Conservation (phyloP, 148 eudicot genomes). For the Amaranthus cruentus region DNA sequence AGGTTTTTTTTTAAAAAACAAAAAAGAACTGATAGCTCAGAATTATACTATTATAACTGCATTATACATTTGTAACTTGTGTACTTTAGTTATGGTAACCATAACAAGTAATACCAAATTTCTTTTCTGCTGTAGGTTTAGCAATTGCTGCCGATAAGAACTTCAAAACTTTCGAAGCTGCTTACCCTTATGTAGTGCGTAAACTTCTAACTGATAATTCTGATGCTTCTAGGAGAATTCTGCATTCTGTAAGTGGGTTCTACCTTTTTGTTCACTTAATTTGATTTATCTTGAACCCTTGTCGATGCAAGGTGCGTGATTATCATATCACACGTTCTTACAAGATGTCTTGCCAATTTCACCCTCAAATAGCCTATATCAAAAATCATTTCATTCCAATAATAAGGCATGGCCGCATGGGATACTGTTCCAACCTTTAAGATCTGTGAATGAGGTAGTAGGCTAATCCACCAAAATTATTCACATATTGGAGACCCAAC, state of each 20-base stretch:
- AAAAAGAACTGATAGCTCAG: too few species aligned
- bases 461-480: too few species aligned
- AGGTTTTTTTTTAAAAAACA: too few species aligned
- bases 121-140: slow-evolving; percentile 47
- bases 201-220: slow-evolving; percentile 94
- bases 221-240: slow-evolving; percentile 62
- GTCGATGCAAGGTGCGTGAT: background rate
- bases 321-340: too few species aligned
- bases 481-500: too few species aligned
- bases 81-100: too few species aligned
- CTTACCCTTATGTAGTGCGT: slow-evolving; percentile 87
- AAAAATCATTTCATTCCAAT: background rate
- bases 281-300: background rate
- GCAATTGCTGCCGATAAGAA: slow-evolving; percentile 84
- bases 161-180: slow-evolving; percentile 94
- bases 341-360: too few species aligned
- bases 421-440: too few species aligned
- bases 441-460: too few species aligned
- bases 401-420: background rate
- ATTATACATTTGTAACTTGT: too few species aligned
- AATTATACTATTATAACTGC: too few species aligned
- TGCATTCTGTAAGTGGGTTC: slow-evolving; percentile 60
- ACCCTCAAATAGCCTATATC: background rate
- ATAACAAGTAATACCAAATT: background rate
- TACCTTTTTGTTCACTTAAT: background rate